phyloP scores from a whole-genome alignment of 1,284 basidiomycete genomes.

The Trichosporon ovoides region DNA sequence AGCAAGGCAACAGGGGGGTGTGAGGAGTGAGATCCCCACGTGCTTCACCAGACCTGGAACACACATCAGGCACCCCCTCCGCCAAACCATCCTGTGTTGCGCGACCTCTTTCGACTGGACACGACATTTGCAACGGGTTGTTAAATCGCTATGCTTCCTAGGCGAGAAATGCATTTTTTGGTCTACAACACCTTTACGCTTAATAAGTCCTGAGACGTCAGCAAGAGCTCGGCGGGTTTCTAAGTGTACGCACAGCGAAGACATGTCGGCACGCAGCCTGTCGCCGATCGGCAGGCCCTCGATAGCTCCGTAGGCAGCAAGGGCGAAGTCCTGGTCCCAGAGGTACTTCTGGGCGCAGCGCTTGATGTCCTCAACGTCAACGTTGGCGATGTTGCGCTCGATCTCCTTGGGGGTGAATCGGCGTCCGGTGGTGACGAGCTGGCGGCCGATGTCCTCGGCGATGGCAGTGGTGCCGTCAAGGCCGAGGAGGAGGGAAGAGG shows the following conservation, averaged over 20 bases:
- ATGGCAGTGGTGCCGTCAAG: slow-evolving; percentile 93
- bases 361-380: slow-evolving; percentile 79
- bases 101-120: no score
- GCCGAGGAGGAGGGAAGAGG: slow-evolving; percentile 83
- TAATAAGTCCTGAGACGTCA: background rate
- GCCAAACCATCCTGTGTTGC: no score
- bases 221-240: no score
- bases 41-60: no score
- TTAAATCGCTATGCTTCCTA: background rate
- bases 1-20: no score
- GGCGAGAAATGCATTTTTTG: background rate
- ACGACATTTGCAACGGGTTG: no score
- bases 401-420: slow-evolving; percentile 89
- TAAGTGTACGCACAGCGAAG: background rate
- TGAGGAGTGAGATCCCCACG: no score
- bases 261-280: slow-evolving; percentile 4
- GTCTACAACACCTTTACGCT: background rate
- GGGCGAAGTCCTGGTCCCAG: slow-evolving; percentile 74
- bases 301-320: slow-evolving; percentile 74
- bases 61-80: no score
- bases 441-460: slow-evolving; percentile 96
- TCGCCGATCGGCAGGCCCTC: slow-evolving; percentile 63
- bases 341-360: slow-evolving; percentile 86
- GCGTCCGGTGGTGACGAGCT: slow-evolving; percentile 88
- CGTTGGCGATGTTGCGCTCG: slow-evolving; percentile 84